phyloP scores from a whole-genome alignment of 306 rosid species.

The Casuarina cunninghamiana region DNA sequence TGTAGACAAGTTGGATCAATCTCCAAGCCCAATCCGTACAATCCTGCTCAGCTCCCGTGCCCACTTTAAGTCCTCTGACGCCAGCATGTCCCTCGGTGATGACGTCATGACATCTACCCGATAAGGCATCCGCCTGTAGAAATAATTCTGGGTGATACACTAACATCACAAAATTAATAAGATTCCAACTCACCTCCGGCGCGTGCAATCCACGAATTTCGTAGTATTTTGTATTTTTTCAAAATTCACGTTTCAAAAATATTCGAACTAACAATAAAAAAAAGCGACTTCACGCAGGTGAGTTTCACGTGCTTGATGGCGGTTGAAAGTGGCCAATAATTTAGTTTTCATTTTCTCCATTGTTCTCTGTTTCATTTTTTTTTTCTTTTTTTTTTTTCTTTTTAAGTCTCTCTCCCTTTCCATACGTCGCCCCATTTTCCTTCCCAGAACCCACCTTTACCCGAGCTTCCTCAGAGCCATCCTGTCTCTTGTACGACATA shows the following conservation, averaged over 20 bases:
- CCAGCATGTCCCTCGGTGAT: background rate
- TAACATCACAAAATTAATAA: background rate
- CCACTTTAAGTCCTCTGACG: background rate
- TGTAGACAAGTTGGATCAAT: slow-evolving; percentile 5
- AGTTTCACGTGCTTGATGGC: background rate
- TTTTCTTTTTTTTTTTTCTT: background rate
- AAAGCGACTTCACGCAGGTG: too few relatives aligned
- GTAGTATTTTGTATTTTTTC: background rate
- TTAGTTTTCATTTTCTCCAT: too few relatives aligned
- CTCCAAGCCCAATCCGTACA: background rate
- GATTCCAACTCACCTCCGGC: background rate
- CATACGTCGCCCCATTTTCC: background rate
- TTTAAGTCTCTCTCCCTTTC: background rate
- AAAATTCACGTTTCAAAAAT: too few relatives aligned
- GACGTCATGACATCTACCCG: slow-evolving; percentile 22
- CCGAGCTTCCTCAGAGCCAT: background rate
- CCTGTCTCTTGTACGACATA: background rate
- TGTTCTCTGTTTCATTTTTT: too few relatives aligned
- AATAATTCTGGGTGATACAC: slow-evolving; percentile 10
- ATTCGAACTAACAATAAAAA: too few relatives aligned
- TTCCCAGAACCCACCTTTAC: background rate
- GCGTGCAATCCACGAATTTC: background rate
- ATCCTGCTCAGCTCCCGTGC: background rate
- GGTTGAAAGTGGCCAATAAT: too few relatives aligned
- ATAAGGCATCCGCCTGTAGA: slow-evolving; percentile 22